Base-by-base conservation (phyloP, 345 rosid species). In the Pistacia integerrima region DNA sequence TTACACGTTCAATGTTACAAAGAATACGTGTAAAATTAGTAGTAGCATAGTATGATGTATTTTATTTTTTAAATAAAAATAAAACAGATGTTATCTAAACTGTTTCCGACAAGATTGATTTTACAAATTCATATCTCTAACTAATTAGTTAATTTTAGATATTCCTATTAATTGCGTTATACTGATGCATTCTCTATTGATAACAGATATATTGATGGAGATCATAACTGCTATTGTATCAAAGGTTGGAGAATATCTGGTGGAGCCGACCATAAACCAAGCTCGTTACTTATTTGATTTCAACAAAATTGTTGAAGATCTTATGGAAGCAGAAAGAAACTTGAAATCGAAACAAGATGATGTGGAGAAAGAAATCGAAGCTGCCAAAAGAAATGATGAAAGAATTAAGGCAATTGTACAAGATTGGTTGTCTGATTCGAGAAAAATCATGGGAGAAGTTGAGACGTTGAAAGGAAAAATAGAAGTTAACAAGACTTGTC, bases 201-300 rank as follows among this genome's bases (percentile, higher is more conserved):
- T 11, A 10, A 22, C 5, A 22, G 30, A 59, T 5, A 52, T 64
- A 17, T 73, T 11, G 20, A n/a, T 12, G 30, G 64, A 65, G 14
- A 65, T 41, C 51, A 38, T 20, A 8, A 28, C 67, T 13, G 7
- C 72, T 18, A 66, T 66, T 55, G 30, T 17, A 20, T 33, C 71
- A 35, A 75, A 54, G 55, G 55, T 75, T 12, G 4, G 18, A 36
- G 72, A 66, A 38, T 56, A 36, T 5, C 25, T 57, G 66, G 66
- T 28, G 20, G 55, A 41, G 64, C 66, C 46, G 0, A 11, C n/a
- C 8, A 38, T 66, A 3, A 11, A 10, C 4, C 64, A 66, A 13
- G 20, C 55, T 41, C 65, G 64, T 14, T 57, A 38, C 1, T 13
- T 55, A n/a, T 75, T 54, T 58, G 10, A 46, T 16, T 65, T 74